Conservation (phyloP, 176 grass and related monocot genomes). For the Pharus latifolius region DNA sequence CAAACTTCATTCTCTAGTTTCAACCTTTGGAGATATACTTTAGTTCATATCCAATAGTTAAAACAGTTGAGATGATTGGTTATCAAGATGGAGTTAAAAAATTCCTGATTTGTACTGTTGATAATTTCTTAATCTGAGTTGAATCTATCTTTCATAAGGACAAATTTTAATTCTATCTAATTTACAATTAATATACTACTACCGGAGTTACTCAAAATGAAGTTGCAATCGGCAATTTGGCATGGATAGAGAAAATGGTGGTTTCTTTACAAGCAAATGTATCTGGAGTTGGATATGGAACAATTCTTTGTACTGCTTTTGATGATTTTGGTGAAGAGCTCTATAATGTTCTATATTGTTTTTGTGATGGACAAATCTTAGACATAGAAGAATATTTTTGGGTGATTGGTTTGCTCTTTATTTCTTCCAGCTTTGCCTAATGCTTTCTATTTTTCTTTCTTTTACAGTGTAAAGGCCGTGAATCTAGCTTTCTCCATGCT, state of each 20-base stretch:
- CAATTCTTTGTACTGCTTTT: neutral
- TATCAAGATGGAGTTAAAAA: too few species aligned
- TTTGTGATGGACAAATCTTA: too few species aligned
- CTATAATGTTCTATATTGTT: too few species aligned
- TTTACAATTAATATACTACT: neutral
- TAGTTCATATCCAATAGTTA: too few species aligned
- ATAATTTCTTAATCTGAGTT: too few species aligned
- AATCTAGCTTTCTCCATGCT: conserved; percentile 33
- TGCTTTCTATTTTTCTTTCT: neutral
- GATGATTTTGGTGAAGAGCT: neutral
- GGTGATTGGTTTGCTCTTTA: too few species aligned
- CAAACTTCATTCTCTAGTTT: too few species aligned
- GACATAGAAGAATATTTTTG: neutral
- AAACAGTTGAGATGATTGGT: too few species aligned
- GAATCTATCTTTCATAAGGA: neutral
- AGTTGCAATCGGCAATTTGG: too few species aligned
- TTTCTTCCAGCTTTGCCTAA: neutral
- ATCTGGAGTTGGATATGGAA: neutral
- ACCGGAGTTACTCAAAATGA: neutral
- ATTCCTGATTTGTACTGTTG: too few species aligned
- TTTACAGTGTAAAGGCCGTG: neutral
- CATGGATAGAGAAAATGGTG: neutral
- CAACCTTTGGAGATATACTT: too few species aligned
- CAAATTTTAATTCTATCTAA: neutral
- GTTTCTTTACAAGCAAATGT: neutral